Evolutionary conservation across 768 basidiomycete species (phyloP), one percentile per base, ranked within the genome.

Genomic region (Lactarius indigo): DNA sequence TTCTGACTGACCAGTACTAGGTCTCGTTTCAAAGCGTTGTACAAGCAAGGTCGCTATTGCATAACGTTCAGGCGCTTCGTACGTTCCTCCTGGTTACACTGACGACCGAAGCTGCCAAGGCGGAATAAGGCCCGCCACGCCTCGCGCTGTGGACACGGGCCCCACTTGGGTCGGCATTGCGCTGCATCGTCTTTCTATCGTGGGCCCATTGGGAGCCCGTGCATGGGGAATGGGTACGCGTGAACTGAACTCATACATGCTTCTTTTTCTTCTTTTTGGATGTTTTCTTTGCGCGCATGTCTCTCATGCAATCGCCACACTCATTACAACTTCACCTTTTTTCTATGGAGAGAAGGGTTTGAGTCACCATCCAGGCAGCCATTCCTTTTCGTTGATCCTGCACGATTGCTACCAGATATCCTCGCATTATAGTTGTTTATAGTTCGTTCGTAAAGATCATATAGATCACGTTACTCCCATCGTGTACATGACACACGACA

Each of bases 31-130:
- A 18, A 77, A 73, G 67, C 69, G n/a, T 69, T 78, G 33, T 74
- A 76, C 63, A 74, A 73, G 61, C 75, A 76, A 9, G 63, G 7
- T 54, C 64, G 57, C 57, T 75, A 30, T 68, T 78, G 5, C 68
- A 73, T 1, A 72, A 73, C 26, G 72, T 73, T 47, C 71, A 61
- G n/a, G 72, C 71, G 5, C 72, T 78, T n/a, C 73, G 55, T 41
- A 70, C 70, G 0, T 71, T 78, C 17, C 60, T 77, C 59, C 23
- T 76, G 75, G 63, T 81, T 80, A 12, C 76, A 75, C 59, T 80
- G 69, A 64, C 81, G 75, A 9, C 80, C 71, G 74, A 80, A 64
- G 28, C 78, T 63, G 39, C 30, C 1, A 33, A 81, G 78, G 72
- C 80, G 78, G 71, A 78, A n/a, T n/a, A n/a, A n/a, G n/a, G n/a